Base-by-base conservation (phyloP, 2,329 filamentous ascomycete genomes). In the Clonostachys sp. region DNA sequence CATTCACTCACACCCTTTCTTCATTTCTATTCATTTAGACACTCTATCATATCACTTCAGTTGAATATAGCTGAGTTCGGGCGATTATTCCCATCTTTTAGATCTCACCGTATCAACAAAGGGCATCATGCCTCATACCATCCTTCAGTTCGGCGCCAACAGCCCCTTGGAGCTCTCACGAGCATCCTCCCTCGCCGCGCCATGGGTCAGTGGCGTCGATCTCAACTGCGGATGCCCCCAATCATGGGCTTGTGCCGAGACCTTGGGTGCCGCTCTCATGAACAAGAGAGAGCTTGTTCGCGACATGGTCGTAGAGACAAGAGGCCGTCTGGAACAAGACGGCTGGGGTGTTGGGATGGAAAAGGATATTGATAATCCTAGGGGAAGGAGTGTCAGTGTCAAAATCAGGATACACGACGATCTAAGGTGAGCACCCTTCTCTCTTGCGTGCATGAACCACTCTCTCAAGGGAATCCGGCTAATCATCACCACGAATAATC, bases 151-250 rank as follows among this genome's bases (percentile, higher is more conserved):
- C 57, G 85, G 84, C 42, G 75, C 80, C 52, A 84, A 80, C 55
- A 73, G 72, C 5, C 74, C 83, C 7, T 57, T 72, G 5, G 85
- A 89, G 59, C 72, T 88, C 41, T 72, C 80, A 13, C 75, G 83
- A 33, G 83, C 84, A 12, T 76, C 83, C 0, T 71, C 76, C 18
- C 74, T 88, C 43, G 80, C 81, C 3, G 78, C 75, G 0, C 83
- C 84, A 3, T 80, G 70, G 59, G 78, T 80, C 45, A 77, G 76
- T 55, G 85, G 85, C 52, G 75, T 88, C 4, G 83, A 88, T 56
- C 70, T 88, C 39, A 88, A 88, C 66, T 89, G 85, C 61, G 85
- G 85, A 12, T 89, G 85, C 57, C 85, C 85, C 8, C 85, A 89
- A 63, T 79, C 78, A 6, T 88, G 85, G 85, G 84, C 85, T 0